Conservation (phyloP, 2,329 filamentous ascomycete genomes). For the Hymenoscyphus scutula region DNA sequence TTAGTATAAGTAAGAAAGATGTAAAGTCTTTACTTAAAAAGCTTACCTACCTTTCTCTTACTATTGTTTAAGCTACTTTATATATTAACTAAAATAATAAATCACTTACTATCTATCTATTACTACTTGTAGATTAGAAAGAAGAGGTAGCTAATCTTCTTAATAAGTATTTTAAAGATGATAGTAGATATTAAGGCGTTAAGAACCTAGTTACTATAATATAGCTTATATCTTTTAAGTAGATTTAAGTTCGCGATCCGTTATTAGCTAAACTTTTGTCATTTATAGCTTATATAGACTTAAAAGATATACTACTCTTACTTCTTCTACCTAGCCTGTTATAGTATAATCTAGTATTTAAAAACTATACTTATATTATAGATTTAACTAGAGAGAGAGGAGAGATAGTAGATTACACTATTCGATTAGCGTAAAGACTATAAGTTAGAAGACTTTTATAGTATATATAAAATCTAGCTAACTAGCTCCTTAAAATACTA, state of each 20-base stretch:
- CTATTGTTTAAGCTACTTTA: constrained; percentile 41
- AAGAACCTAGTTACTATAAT: constrained; percentile 31
- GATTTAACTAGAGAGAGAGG: too few relatives aligned
- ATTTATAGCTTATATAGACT: constrained; percentile 42
- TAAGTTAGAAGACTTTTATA: too few relatives aligned
- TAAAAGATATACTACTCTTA: constrained; percentile 40
- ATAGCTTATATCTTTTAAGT: constrained; percentile 42
- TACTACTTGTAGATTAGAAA: constrained; percentile 6
- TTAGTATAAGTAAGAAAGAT: constrained; percentile 12
- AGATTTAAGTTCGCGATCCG: constrained; percentile 34
- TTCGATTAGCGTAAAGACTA: too few relatives aligned
- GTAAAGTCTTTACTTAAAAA: constrained; percentile 24
- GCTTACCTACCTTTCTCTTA: constrained; percentile 41
- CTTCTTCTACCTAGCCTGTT: too few relatives aligned
- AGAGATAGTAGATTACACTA: too few relatives aligned
- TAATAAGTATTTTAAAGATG: neutral
- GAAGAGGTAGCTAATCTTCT: constrained; percentile 18
- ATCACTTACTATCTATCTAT: constrained; percentile 6
- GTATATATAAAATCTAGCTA: too few relatives aligned
- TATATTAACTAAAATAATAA: constrained; percentile 39
- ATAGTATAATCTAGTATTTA: too few relatives aligned
- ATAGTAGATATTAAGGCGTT: neutral
- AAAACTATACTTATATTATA: too few relatives aligned
- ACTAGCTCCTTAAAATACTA: too few relatives aligned
- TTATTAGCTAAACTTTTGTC: constrained; percentile 39